A percentile compares a stretch with the other conserved stretches of the same genome.
Evolutionary conservation across 2,329 filamentous ascomycete species (phyloP).

Genomic region (Aspergillus sclerotialis): DNA sequence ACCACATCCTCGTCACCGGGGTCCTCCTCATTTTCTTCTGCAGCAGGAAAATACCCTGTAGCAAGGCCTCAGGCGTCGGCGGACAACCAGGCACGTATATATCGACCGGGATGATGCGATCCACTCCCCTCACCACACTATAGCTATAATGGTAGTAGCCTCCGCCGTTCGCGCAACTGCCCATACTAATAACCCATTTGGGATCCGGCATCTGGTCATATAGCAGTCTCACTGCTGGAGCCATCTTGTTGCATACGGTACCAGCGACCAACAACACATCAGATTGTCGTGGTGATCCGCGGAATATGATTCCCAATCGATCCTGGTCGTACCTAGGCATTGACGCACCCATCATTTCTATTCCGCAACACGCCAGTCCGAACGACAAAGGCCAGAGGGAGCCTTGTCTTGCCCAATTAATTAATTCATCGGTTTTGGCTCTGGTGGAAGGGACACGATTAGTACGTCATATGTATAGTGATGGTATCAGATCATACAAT

Average conservation of each 20-base stretch:
- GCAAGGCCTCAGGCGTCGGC: slow-evolving; percentile 46
- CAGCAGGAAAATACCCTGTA: slow-evolving; percentile 63
- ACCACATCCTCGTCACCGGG: slow-evolving; percentile 47
- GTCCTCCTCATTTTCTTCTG: slow-evolving; percentile 65
- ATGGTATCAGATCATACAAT: too few relatives aligned
- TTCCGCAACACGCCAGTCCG: slow-evolving; percentile 77
- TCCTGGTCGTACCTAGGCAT: slow-evolving; percentile 86
- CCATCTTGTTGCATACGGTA: slow-evolving; percentile 95
- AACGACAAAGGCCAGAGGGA: slow-evolving; percentile 88
- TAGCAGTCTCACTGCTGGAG: slow-evolving; percentile 77
- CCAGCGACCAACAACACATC: slow-evolving; percentile 93
- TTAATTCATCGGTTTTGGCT: slow-evolving; percentile 68
- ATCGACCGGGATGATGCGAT: slow-evolving; percentile 71
- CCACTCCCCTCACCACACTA: slow-evolving; percentile 66
- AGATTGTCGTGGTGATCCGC: slow-evolving; percentile 77
- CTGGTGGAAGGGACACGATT: slow-evolving; percentile 40
- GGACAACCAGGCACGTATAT: slow-evolving; percentile 71
- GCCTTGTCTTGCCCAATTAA: slow-evolving; percentile 78
- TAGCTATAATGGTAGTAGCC: slow-evolving; percentile 87
- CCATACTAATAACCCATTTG: slow-evolving; percentile 80
- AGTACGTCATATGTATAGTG: too few relatives aligned
- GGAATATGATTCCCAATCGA: slow-evolving; percentile 81
- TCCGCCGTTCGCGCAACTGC: slow-evolving; percentile 75
- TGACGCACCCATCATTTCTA: slow-evolving; percentile 91
- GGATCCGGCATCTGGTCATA: slow-evolving; percentile 96